Base-by-base conservation (phyloP, 2,329 filamentous ascomycete species). In the Trichoderma hamatum region DNA sequence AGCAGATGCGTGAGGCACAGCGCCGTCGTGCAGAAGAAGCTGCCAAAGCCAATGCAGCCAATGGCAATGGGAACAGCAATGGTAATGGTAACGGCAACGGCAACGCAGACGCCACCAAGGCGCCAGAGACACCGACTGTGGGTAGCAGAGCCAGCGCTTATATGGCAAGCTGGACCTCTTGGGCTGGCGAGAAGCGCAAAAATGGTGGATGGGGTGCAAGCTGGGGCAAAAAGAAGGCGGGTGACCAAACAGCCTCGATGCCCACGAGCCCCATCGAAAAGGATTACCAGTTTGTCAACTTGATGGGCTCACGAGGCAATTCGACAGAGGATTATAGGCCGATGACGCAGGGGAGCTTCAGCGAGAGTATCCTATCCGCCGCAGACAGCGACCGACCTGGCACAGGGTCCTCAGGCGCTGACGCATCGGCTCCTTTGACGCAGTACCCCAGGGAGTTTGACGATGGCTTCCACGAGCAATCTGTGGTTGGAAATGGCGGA, bases 181-280 rank as follows among this genome's bases (percentile, higher is more conserved):
- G 89, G 89, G 89, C 89, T 1, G 89, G 89, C 61, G 92, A 96
- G 81, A 95, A 94, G 81, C 85, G 90, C 71, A 92, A 90, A 75
- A 76, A 76, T 3, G 81, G 79, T n/a, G 84, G 80, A 58, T 82
- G 83, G 75, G 84, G 78, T 28, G 78, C 75, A 28, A 78, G 79
- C 56, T 82, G 82, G 78, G 80, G 81, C 49, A 78, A 77, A 72
- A 76, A 77, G 68, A 73, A 60, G 68, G 36, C 68, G 34, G 46
- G 68, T 39, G 80, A 77, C 19, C 75, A 77, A 10, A 46, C 76
- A 24, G 74, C 76, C 0, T 76, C 79, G 4, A 74, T 75, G 2
- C 78, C 81, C 5, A 76, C 77, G 16, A 78, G 78, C 52, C 79
- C 80, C 30, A 81, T 82, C 30, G 76, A 79, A 7, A 80, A 73